Base-by-base conservation (phyloP, 345 rosid genomes). In the Firmiana major region DNA sequence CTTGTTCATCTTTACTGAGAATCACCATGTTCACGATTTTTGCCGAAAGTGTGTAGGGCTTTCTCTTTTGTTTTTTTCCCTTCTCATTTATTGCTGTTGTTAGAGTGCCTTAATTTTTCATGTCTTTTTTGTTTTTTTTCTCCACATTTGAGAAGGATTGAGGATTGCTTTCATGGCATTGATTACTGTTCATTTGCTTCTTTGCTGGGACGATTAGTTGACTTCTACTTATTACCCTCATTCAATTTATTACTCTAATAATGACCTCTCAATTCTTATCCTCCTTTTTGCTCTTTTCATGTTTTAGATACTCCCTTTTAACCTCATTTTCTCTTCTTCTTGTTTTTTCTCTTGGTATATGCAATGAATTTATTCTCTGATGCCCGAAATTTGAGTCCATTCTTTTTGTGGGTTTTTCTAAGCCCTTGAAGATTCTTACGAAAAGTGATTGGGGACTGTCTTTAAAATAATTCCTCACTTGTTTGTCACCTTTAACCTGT, bases 41-140 rank as follows among this genome's bases (percentile, higher is more conserved):
- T 10, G 17, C 38, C n/a, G 1, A 60, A 53, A 66, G 60, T 21
- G 19, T 78, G 49, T 22, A 79, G 74, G 53, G 49, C 77, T 59
- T 71, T 75, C 65, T 36, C 17, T 34, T 60, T 40, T 68, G 17
- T 64, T 58, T 75, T 34, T 73, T 58, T 26, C 59, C 43, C 24
- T 80, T 71, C 69, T 77, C 85, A 84, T 84, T 81, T 75, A 81
- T 81, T 84, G 84, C 79, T 77, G 74, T 54, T 79, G 79, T 77
- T 81, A 49, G 51, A 63, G 46, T 22, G 76, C 49, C 70, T 84
- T 81, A 28, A 81, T 70, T 80, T 73, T 75, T 79, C 84, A 58
- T 66, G 69, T 16, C 74, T 79, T 72, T 58, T 54, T 82, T 80
- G 83, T 69, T 76, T 82, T 66, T 65, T 63, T 74, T 83, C 84